These are phyloP conservation scores for Picea sitchensis DNA, from an alignment of 75 land plant genomes.

Conservation along the genomic window DNA sequence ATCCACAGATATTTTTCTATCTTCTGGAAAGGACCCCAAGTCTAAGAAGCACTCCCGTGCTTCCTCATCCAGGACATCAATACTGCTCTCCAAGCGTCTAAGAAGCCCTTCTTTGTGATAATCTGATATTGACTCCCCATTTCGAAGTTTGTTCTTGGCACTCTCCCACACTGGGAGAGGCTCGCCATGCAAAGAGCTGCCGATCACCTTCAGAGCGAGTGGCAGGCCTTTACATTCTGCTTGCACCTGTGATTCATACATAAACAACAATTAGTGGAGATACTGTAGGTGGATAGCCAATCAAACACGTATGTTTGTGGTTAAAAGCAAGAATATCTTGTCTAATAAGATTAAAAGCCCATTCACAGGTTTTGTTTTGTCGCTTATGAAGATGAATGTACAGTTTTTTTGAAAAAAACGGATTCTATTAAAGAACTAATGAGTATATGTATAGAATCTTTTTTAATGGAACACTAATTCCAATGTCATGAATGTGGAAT, in stretches of 20 bases:
- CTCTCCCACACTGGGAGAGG: slow-evolving; percentile 35
- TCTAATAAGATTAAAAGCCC: neutral
- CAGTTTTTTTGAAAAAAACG: neutral
- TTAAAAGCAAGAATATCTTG: neutral
- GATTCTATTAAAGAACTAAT: neutral
- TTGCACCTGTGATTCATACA: slow-evolving; percentile 27
- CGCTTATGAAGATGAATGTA: neutral
- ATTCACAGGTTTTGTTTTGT: neutral
- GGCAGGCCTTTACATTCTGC: slow-evolving; percentile 58
- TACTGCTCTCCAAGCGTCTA: too few relatives aligned
- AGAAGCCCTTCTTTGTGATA: slow-evolving; percentile 22
- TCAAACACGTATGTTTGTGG: neutral
- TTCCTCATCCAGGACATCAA: too few relatives aligned
- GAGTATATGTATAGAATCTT: neutral
- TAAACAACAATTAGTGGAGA: neutral
- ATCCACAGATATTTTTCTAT: too few relatives aligned
- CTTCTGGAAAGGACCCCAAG: too few relatives aligned
- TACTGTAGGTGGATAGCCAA: neutral
- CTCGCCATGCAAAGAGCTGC: slow-evolving; percentile 39
- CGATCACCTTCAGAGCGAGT: slow-evolving; percentile 60
- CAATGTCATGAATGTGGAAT: too few relatives aligned
- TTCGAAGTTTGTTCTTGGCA: slow-evolving; percentile 35
- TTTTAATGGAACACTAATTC: neutral
- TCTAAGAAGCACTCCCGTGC: too few relatives aligned
- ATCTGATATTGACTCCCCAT: slow-evolving; percentile 38